Conservation (phyloP, 1,284 basidiomycete genomes). For the Sporisorium scitamineum region DNA sequence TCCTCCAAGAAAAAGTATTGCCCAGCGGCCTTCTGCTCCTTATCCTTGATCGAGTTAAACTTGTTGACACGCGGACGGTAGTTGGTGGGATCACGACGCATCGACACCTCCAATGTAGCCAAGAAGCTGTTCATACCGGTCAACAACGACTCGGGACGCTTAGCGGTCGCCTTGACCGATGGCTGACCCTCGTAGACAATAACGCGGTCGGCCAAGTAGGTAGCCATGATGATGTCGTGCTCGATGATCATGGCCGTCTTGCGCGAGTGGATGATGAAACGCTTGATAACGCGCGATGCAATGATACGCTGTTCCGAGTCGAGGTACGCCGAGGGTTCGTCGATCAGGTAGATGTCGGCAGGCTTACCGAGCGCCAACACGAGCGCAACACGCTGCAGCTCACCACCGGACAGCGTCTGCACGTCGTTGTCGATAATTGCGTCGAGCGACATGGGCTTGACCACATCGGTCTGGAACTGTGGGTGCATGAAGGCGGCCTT, state of each 20-base stretch:
- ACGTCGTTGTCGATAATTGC: conserved; percentile 69
- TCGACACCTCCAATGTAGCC: conserved; percentile 65
- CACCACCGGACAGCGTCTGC: conserved; percentile 68
- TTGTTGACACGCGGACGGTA: conserved; percentile 69
- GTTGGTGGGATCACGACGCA: conserved; percentile 68
- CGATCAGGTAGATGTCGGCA: conserved; percentile 68
- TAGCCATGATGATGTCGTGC: conserved; percentile 69
- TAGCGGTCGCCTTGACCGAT: conserved; percentile 65
- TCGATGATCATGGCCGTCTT: conserved; percentile 70
- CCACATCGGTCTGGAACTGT: conserved; percentile 70
- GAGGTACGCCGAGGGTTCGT: conserved; percentile 68
- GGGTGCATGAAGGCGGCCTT: conserved; percentile 69
- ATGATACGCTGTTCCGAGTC: conserved; percentile 70
- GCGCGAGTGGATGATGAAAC: conserved; percentile 69
- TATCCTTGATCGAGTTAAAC: conserved; percentile 69
- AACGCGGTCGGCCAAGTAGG: conserved; percentile 67
- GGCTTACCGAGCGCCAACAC: conserved; percentile 68
- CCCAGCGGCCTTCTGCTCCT: conserved; percentile 68
- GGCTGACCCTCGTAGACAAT: conserved; percentile 68
- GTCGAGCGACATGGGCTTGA: conserved; percentile 69
- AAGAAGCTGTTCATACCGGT: conserved; percentile 69
- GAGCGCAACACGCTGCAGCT: conserved; percentile 68
- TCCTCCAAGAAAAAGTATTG: conserved; percentile 69
- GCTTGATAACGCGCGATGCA: conserved; percentile 67
- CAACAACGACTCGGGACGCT: conserved; percentile 63